Conservation (phyloP, 1,139 yeast species). For the Yamadazyma dushanensis region DNA sequence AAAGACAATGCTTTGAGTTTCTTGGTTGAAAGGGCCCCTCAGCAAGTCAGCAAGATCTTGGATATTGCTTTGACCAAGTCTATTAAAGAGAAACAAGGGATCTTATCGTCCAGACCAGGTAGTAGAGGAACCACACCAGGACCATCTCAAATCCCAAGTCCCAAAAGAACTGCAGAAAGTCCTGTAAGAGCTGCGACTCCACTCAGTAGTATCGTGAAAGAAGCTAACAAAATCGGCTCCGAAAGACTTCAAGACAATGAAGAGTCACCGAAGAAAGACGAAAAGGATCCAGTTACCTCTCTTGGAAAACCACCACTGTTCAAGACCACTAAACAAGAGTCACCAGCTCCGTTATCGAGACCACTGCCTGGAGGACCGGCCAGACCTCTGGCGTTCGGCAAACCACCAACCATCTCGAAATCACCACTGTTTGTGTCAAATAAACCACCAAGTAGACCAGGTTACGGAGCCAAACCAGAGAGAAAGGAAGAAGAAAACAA, state of each 20-base stretch:
- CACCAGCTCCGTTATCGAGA: slow-evolving; percentile 6
- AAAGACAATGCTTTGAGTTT: slow-evolving; percentile 79
- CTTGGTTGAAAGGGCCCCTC: slow-evolving; percentile 84
- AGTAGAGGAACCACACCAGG: slow-evolving; percentile 32
- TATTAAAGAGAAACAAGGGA: slow-evolving; percentile 55
- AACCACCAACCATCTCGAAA: slow-evolving; percentile 24
- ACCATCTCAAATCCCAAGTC: slow-evolving; percentile 19
- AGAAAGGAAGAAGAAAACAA: slow-evolving; percentile 5
- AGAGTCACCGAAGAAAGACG: slow-evolving; percentile 3
- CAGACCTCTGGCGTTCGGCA: slow-evolving; percentile 25
- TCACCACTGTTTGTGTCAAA: slow-evolving; percentile 37
- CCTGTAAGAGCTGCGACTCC: slow-evolving; percentile 3
- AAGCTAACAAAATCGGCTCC: slow-evolving; percentile 9
- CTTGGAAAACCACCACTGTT: slow-evolving; percentile 15
- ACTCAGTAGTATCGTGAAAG: slow-evolving; percentile 11
- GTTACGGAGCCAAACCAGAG: slow-evolving; percentile 14
- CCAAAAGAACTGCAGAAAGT: slow-evolving; percentile 9
- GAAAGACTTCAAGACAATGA: slow-evolving; percentile 5
- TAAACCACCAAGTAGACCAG: slow-evolving; percentile 23
- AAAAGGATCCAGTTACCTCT: slow-evolving; percentile 1
- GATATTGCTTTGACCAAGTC: slow-evolving; percentile 84
- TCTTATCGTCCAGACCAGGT: slow-evolving; percentile 19
- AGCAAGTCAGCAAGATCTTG: slow-evolving; percentile 77
- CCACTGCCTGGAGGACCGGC: slow-evolving; percentile 10
- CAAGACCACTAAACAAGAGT: slow-evolving; percentile 4